Conservation (phyloP, 108 stramenopile genomes). For the Nitzschia putrida region DNA sequence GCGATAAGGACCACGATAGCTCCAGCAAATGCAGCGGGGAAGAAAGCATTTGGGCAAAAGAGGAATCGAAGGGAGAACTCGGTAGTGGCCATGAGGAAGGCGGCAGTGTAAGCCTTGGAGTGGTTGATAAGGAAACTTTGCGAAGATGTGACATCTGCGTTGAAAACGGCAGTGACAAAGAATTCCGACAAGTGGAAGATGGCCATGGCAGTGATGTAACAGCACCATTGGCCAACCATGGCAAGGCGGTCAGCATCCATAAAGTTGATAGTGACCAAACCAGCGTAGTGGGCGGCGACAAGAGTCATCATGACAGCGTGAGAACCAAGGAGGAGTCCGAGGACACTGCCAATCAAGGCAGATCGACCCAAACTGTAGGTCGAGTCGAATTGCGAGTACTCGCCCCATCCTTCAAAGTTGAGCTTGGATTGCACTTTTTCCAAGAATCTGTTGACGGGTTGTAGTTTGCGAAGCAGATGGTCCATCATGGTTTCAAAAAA, state of each 20-base stretch:
- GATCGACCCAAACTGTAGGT: conserved; percentile 45
- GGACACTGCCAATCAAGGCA: conserved; percentile 44
- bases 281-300: conserved; percentile 4
- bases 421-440: conserved; percentile 54
- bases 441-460: conserved; percentile 23
- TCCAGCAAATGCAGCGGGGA: conserved; percentile 3
- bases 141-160: conserved; percentile 59
- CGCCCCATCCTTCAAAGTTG: conserved; percentile 60
- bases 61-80: conserved; percentile 82
- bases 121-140: conserved; percentile 94
- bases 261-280: neutral
- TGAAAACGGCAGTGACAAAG: conserved; percentile 76
- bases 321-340: conserved; percentile 54
- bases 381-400: conserved; percentile 54
- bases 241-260: conserved; percentile 13
- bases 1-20: conserved; percentile 59
- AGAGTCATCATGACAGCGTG: conserved; percentile 37
- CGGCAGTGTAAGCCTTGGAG: conserved; percentile 86
- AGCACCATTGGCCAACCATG: conserved; percentile 66
- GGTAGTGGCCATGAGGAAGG: conserved; percentile 76
- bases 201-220: conserved; percentile 66
- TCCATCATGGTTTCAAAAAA: conserved; percentile 15
- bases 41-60: conserved; percentile 43
- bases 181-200: conserved; percentile 87
- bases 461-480: conserved; percentile 16